A percentile compares a stretch with the other conserved stretches of the same genome.
These are phyloP conservation scores for Thelonectria discophora DNA, from an alignment of 2,329 filamentous ascomycete species.

Conservation along the genomic window DNA sequence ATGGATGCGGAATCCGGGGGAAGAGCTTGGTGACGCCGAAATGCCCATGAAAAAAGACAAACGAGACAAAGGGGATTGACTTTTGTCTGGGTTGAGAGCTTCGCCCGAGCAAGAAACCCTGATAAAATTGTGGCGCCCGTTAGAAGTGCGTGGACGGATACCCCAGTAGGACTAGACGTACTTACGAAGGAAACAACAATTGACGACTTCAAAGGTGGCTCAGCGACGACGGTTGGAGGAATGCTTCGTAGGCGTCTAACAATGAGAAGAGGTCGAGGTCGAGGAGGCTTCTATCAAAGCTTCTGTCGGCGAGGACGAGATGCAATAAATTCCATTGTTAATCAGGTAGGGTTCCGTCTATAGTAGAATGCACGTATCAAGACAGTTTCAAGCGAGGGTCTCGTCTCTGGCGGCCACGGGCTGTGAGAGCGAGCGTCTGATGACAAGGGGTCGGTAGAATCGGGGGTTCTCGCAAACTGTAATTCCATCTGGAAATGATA, in stretches of 20 bases:
- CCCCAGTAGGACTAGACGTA: too few relatives aligned
- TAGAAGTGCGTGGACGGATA: constrained; percentile 1
- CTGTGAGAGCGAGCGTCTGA: not conserved
- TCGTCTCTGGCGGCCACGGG: not conserved
- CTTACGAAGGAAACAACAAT: constrained; percentile 1
- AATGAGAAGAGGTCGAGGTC: not conserved
- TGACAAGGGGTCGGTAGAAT: not conserved
- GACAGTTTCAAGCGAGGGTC: constrained; percentile 12
- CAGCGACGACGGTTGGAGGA: constrained; percentile 19
- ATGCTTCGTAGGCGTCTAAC: not conserved
- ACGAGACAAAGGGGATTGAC: not conserved
- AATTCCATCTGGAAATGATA: not conserved
- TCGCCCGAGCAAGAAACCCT: constrained; percentile 1
- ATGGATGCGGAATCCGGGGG: constrained; percentile 9
- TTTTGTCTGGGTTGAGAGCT: constrained; percentile 4
- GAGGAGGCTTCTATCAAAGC: not conserved
- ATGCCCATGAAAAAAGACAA: not conserved
- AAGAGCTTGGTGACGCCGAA: constrained; percentile 8
- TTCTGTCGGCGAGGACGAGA: not conserved
- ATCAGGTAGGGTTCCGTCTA: not conserved
- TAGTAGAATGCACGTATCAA: constrained; percentile 7
- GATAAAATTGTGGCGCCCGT: constrained; percentile 16
- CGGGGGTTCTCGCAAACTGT: not conserved
- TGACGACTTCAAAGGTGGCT: constrained; percentile 39
- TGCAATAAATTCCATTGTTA: not conserved